These are phyloP conservation scores for Nakazawaea ambrosiae DNA, from an alignment of 805 yeast species.

Conservation along the genomic window DNA sequence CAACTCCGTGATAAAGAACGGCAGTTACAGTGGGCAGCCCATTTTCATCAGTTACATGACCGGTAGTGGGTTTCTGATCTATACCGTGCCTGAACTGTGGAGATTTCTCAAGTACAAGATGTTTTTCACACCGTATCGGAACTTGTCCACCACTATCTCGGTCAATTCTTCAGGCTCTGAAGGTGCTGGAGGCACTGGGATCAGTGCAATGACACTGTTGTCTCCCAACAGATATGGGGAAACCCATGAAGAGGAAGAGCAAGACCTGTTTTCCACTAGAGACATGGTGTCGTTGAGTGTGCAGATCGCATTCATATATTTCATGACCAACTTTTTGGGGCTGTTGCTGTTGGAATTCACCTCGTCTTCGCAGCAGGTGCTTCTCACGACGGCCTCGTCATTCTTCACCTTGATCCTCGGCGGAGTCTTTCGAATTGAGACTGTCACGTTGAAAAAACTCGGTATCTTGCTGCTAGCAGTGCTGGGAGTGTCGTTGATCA, in stretches of 20 bases:
- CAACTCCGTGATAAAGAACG: slow-evolving; percentile 41
- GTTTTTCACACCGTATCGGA: background rate
- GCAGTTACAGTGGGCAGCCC: slow-evolving; percentile 39
- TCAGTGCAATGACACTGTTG: too few species aligned
- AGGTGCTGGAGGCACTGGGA: too few species aligned
- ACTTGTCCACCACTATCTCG: background rate
- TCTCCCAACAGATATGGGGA: background rate
- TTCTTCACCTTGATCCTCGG: slow-evolving; percentile 43
- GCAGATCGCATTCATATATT: slow-evolving; percentile 35
- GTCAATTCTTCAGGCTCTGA: too few species aligned
- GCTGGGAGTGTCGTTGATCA: slow-evolving; percentile 38
- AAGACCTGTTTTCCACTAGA: slow-evolving; percentile 11
- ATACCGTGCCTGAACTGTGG: slow-evolving; percentile 31
- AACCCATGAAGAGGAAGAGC: background rate
- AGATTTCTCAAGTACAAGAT: background rate
- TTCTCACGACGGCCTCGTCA: slow-evolving; percentile 43
- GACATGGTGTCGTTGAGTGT: slow-evolving; percentile 31
- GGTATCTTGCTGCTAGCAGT: slow-evolving; percentile 37
- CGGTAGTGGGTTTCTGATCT: slow-evolving; percentile 40
- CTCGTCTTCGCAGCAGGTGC: slow-evolving; percentile 46
- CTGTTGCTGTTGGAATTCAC: slow-evolving; percentile 40
- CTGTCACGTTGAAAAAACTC: slow-evolving; percentile 32
- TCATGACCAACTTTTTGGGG: slow-evolving; percentile 30
- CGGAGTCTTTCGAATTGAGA: slow-evolving; percentile 31
- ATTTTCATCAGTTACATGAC: slow-evolving; percentile 37